Evolutionary conservation across 139 green algal species (phyloP).

Genomic region (Raphidocelis subcapitata): DNA sequence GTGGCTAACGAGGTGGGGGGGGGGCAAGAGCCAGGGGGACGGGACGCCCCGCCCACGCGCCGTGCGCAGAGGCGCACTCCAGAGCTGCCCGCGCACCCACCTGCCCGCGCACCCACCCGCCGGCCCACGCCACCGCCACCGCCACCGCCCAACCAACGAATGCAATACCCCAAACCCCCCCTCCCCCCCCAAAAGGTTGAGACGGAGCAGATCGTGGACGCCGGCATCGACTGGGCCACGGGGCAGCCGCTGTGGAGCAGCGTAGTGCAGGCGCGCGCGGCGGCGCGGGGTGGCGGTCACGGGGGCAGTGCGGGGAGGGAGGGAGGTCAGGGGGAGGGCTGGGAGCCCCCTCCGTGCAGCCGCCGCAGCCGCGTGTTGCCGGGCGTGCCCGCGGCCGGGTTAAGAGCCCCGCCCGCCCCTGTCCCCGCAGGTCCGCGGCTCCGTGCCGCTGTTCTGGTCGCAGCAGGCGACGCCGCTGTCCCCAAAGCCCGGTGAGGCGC

Average conservation of each 20-base stretch:
- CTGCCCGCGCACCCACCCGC: neutral
- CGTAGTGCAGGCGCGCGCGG: conserved; percentile 55
- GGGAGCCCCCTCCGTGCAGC: too few relatives aligned
- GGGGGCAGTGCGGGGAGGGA: neutral
- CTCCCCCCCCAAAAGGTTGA: neutral
- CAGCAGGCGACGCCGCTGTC: conserved; percentile 72
- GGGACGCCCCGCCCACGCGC: too few relatives aligned
- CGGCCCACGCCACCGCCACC: too few relatives aligned
- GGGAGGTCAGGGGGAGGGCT: neutral
- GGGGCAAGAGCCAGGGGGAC: conserved; percentile 29
- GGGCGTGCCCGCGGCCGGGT: too few relatives aligned
- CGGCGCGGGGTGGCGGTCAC: neutral
- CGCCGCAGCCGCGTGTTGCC: too few relatives aligned
- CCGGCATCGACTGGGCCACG: conserved; percentile 63
- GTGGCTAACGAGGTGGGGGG: conserved; percentile 97
- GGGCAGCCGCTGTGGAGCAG: conserved; percentile 58
- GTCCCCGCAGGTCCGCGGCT: conserved; percentile 78
- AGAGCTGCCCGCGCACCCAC: neutral
- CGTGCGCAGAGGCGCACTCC: neutral
- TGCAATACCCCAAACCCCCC: too few relatives aligned
- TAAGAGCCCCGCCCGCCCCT: neutral
- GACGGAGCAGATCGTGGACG: conserved; percentile 61
- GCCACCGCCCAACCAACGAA: too few relatives aligned
- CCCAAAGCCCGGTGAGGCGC: conserved; percentile 50
- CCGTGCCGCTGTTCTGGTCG: conserved; percentile 92